These are phyloP conservation scores for Yamadazyma triangularis DNA, from an alignment of 1,139 yeast genomes.

Conservation along the genomic window DNA sequence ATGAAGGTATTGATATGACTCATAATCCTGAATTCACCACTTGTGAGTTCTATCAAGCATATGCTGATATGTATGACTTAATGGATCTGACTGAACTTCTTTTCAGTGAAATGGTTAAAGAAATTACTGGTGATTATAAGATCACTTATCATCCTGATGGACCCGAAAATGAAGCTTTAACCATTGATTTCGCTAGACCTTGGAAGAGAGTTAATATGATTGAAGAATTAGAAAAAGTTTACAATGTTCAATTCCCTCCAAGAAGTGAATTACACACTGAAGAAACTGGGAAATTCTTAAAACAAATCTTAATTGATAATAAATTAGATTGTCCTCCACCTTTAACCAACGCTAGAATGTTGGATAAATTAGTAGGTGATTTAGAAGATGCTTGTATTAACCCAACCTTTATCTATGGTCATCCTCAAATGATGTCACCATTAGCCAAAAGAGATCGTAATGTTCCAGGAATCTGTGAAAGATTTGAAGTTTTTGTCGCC, in stretches of 20 bases:
- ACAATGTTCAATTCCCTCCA: constrained; percentile 87
- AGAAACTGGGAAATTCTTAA: constrained; percentile 89
- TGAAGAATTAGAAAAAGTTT: constrained; percentile 85
- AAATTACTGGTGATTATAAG: constrained; percentile 84
- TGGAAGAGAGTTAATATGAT: constrained; percentile 99
- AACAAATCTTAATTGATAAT: constrained; percentile 70
- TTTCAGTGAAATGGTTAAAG: constrained; percentile 97
- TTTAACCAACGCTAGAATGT: constrained; percentile 96
- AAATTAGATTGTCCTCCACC: constrained; percentile 95
- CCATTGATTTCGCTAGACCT: constrained; percentile 88
- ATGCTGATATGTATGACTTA: constrained; percentile 66
- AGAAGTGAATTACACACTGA: constrained; percentile 93
- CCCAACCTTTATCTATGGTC: constrained; percentile 98
- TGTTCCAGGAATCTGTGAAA: constrained; percentile 92
- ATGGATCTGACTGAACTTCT: constrained; percentile 96
- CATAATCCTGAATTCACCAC: constrained; percentile 96
- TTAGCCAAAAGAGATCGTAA: constrained; percentile 94
- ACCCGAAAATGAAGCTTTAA: constrained; percentile 73
- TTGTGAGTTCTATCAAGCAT: constrained; percentile 89
- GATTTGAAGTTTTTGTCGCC: constrained; percentile 97
- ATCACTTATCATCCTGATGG: constrained; percentile 88
- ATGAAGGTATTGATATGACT: constrained; percentile 90
- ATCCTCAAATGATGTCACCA: constrained; percentile 99
- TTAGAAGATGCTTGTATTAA: constrained; percentile 87
- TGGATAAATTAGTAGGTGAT: constrained; percentile 96